These are phyloP conservation scores for Torulaspora globosa DNA, from an alignment of 1,139 yeast species.

Conservation along the genomic window DNA sequence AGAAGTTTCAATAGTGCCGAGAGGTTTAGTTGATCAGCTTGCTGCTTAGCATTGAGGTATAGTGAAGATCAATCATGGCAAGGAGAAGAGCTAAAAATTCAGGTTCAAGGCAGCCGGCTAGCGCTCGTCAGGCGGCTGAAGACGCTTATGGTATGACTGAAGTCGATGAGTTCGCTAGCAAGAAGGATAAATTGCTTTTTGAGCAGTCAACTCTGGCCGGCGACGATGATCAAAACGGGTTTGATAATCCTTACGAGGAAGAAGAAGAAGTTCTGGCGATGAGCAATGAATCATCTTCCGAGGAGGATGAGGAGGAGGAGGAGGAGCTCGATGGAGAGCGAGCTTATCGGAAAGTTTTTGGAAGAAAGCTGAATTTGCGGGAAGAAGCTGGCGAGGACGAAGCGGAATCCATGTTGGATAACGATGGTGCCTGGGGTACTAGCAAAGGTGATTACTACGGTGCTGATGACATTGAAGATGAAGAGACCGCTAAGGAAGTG, in stretches of 20 bases:
- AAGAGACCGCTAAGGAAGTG: conserved; percentile 71
- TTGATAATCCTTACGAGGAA: conserved; percentile 41
- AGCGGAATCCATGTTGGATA: conserved; percentile 48
- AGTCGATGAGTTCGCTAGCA: conserved; percentile 68
- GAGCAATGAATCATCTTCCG: conserved; percentile 26
- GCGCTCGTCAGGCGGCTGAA: conserved; percentile 8
- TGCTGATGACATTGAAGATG: conserved; percentile 72
- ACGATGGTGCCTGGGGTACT: conserved; percentile 77
- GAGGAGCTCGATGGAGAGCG: conserved; percentile 44
- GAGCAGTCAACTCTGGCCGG: conserved; percentile 53
- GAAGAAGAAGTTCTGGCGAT: conserved; percentile 51
- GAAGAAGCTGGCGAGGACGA: conserved; percentile 42
- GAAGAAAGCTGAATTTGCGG: conserved; percentile 38
- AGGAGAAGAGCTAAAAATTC: conserved; percentile 8
- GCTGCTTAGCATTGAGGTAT: neutral
- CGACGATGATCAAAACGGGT: conserved; percentile 23
- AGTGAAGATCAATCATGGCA: conserved; percentile 10
- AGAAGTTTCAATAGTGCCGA: neutral
- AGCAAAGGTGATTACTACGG: conserved; percentile 72
- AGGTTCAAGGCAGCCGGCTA: conserved; percentile 3
- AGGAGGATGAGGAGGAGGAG: conserved; percentile 43
- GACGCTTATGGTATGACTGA: conserved; percentile 50
- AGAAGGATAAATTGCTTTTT: conserved; percentile 56
- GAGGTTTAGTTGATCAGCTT: neutral
- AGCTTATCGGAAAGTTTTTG: conserved; percentile 40